These are phyloP conservation scores for Phoma sp. DNA, from an alignment of 2,329 filamentous ascomycete genomes.

Conservation along the genomic window DNA sequence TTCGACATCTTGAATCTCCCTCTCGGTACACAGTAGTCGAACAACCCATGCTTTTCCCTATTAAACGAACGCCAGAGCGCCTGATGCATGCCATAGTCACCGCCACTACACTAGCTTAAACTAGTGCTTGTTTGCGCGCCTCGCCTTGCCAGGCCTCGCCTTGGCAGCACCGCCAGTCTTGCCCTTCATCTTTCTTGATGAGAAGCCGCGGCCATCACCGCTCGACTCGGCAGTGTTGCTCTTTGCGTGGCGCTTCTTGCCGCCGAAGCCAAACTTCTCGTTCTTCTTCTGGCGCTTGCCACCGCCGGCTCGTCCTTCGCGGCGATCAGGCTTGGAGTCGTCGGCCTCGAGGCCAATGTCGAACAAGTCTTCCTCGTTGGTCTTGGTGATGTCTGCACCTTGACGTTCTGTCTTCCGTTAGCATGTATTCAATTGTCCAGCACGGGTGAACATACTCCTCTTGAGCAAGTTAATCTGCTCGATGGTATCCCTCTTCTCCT, in stretches of 20 bases:
- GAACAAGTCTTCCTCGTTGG: slow-evolving; percentile 85
- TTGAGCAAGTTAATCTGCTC: slow-evolving; percentile 96
- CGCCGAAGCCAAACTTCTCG: slow-evolving; percentile 92
- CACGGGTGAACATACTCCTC: slow-evolving; percentile 73
- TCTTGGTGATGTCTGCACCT: slow-evolving; percentile 70
- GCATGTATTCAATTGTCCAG: slow-evolving; percentile 3
- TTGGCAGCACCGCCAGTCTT: slow-evolving; percentile 38
- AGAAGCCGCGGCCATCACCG: slow-evolving; percentile 82
- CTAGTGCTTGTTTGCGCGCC: slow-evolving; percentile 43
- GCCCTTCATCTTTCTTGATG: slow-evolving; percentile 83
- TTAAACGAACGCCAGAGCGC: slow-evolving; percentile 35
- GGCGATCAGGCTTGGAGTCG: slow-evolving; percentile 55
- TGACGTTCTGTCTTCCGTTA: slow-evolving; percentile 73
- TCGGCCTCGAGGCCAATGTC: slow-evolving; percentile 75
- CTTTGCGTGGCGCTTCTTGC: slow-evolving; percentile 92
- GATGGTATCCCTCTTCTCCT: slow-evolving; percentile 89
- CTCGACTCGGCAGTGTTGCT: slow-evolving; percentile 87
- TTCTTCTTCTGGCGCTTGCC: slow-evolving; percentile 92
- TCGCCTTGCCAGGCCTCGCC: slow-evolving; percentile 43
- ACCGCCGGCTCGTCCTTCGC: slow-evolving; percentile 53
- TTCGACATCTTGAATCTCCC: slow-evolving; percentile 9
- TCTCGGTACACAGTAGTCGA: slow-evolving; percentile 6
- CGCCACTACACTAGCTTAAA: neutral
- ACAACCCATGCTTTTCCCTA: slow-evolving; percentile 22
- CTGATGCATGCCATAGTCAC: slow-evolving; percentile 23